These are phyloP conservation scores for Gilbertella persicaria DNA, from an alignment of 371 early-diverging fungal genomes.

Conservation along the genomic window DNA sequence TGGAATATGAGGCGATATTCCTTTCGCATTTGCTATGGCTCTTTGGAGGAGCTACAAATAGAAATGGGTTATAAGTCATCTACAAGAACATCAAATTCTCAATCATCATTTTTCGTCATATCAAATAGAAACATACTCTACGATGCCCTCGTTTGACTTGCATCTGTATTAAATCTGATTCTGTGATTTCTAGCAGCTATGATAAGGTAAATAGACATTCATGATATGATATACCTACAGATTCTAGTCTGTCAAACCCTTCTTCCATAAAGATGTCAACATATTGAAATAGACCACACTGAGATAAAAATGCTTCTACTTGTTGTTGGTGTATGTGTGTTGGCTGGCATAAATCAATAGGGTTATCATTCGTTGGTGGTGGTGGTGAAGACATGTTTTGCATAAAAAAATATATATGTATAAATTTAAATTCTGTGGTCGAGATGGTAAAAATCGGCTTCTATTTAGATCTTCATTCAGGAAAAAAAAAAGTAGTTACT, in stretches of 20 bases:
- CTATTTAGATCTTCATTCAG: too few relatives aligned
- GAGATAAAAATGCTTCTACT: slow-evolving; percentile 24
- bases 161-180: slow-evolving; percentile 52
- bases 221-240: slow-evolving; percentile 26
- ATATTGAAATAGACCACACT: slow-evolving; percentile 37
- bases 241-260: slow-evolving; percentile 47
- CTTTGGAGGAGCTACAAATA: slow-evolving; percentile 38
- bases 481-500: too few relatives aligned
- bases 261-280: slow-evolving; percentile 34
- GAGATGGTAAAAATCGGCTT: too few relatives aligned
- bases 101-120: neutral
- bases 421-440: too few relatives aligned
- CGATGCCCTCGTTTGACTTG: slow-evolving; percentile 55
- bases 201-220: slow-evolving; percentile 6
- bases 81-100: neutral
- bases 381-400: neutral
- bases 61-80: too few relatives aligned
- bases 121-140: slow-evolving; percentile 33
- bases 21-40: slow-evolving; percentile 38
- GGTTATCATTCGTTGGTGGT: neutral
- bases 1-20: slow-evolving; percentile 27
- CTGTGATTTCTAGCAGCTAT: slow-evolving; percentile 52
- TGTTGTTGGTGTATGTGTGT: slow-evolving; percentile 8
- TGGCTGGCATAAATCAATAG: neutral
- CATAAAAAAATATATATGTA: too few relatives aligned